A percentile compares a stretch with the other conserved stretches of the same genome.
Evolutionary conservation across 2,329 filamentous ascomycete genomes (phyloP).

Genomic region (Aspergillus sp.): DNA sequence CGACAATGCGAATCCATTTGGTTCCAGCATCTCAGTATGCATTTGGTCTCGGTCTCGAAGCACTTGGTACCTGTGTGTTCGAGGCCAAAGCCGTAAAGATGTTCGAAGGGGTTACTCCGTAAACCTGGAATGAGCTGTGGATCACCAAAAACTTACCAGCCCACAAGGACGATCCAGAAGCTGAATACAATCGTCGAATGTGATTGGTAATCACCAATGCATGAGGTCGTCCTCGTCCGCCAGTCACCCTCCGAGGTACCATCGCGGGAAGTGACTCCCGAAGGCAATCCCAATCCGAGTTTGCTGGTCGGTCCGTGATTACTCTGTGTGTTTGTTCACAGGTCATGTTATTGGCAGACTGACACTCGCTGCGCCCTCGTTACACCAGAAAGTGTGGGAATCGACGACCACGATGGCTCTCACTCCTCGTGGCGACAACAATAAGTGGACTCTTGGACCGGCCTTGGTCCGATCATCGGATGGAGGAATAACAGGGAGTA

Average conservation of each 20-base stretch:
- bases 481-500: slow-evolving; percentile 1
- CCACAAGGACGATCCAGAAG: not conserved
- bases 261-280: not conserved
- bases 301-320: not conserved
- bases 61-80: not conserved
- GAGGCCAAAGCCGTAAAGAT: not conserved
- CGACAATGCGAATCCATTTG: not conserved
- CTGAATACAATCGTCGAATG: not conserved
- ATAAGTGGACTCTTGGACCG: slow-evolving; percentile 1
- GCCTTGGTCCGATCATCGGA: slow-evolving; percentile 11
- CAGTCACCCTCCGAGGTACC: not conserved
- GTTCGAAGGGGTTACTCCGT: not conserved
- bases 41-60: not conserved
- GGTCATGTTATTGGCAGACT: not conserved
- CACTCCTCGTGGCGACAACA: slow-evolving; percentile 1
- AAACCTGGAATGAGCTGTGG: not conserved
- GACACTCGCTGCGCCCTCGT: not conserved
- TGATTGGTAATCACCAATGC: not conserved
- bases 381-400: not conserved
- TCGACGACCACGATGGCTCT: not conserved
- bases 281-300: not conserved
- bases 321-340: not conserved
- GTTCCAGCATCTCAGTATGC: not conserved
- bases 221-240: not conserved
- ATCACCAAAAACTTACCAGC: not conserved